These are phyloP conservation scores for Globisporangium heterothallicum DNA, from an alignment of 352 stramenopile genomes.

Conservation along the genomic window DNA sequence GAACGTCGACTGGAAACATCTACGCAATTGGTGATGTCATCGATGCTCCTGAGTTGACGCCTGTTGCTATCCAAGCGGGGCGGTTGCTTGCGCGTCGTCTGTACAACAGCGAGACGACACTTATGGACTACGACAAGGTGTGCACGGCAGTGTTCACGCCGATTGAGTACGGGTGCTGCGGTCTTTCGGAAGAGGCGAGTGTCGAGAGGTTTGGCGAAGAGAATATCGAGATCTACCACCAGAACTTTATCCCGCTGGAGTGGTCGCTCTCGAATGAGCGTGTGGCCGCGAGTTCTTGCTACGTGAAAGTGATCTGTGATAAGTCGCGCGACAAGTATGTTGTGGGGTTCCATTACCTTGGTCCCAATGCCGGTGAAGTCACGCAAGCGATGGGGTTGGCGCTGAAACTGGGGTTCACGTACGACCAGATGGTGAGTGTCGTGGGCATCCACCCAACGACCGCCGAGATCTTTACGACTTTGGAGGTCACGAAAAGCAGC, in stretches of 20 bases:
- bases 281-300: conserved; percentile 72
- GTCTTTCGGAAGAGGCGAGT: conserved; percentile 95
- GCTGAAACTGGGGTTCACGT: conserved; percentile 94
- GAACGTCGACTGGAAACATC: conserved; percentile 93
- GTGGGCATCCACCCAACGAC: conserved; percentile 97
- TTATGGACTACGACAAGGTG: conserved; percentile 94
- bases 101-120: conserved; percentile 69
- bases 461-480: conserved; percentile 93
- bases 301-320: conserved; percentile 94
- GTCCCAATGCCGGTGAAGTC: conserved; percentile 96
- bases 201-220: conserved; percentile 85
- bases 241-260: conserved; percentile 95
- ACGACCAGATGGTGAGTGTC: conserved; percentile 89
- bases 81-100: conserved; percentile 88
- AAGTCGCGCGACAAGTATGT: conserved; percentile 86
- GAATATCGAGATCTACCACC: conserved; percentile 95
- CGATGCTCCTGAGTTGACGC: conserved; percentile 95
- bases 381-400: conserved; percentile 91
- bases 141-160: conserved; percentile 94
- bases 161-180: conserved; percentile 96
- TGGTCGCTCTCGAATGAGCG: conserved; percentile 83
- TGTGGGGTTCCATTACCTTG: conserved; percentile 97
- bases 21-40: conserved; percentile 98
- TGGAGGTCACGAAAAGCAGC: conserved; percentile 94
- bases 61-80: conserved; percentile 96